Evolutionary conservation across 129 eudicot species (phyloP).

Genomic region (Erigeron canadensis): DNA sequence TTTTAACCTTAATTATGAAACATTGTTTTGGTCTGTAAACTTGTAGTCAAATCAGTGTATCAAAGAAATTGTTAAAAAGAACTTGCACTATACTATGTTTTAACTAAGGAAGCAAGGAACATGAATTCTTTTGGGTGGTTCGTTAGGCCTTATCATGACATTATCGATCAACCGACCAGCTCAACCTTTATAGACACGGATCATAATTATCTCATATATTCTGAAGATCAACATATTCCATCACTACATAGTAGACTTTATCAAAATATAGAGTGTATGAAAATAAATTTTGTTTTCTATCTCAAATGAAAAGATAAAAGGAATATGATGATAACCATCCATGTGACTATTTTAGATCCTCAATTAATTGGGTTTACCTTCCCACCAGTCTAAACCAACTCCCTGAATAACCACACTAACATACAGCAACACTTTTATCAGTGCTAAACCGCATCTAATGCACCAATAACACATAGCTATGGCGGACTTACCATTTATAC

Average conservation of each 20-base stretch:
- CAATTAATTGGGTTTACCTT: conserved; percentile 53
- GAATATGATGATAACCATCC: no score
- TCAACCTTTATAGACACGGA: no score
- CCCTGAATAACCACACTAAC: conserved; percentile 58
- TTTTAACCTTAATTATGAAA: neutral
- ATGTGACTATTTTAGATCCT: neutral
- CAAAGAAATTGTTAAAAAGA: neutral
- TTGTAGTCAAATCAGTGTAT: neutral
- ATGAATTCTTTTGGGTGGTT: neutral
- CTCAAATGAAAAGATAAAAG: no score
- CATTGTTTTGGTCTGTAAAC: neutral
- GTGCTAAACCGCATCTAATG: conserved; percentile 91
- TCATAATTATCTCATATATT: no score
- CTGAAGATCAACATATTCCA: no score
- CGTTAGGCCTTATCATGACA: neutral
- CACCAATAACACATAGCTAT: conserved; percentile 70
- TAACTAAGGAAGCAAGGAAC: neutral
- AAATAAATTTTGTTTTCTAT: no score
- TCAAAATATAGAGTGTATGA: no score
- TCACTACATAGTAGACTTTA: no score
- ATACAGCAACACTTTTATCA: conserved; percentile 72
- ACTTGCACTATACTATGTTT: no score
- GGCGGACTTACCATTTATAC: conserved; percentile 79
- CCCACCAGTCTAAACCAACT: conserved; percentile 78
- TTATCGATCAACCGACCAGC: no score